Percentiles rank a stretch among this genome's conserved stretches.
These are phyloP conservation scores for Plasmodium vinckei DNA, from an alignment of 169 alveolate genomes.

Conservation along the genomic window DNA sequence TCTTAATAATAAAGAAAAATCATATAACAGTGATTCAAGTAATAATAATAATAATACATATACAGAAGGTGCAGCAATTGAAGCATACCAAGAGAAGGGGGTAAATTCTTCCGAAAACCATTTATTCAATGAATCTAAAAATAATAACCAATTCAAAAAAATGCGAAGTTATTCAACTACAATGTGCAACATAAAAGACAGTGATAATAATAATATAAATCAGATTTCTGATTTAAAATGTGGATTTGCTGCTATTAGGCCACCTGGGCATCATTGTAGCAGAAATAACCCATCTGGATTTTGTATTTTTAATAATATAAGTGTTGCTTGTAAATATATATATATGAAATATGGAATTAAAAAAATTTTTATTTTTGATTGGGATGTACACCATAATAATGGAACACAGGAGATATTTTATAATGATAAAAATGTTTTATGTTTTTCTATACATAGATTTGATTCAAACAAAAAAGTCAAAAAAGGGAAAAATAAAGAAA, in stretches of 20 bases:
- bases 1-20: too few relatives aligned
- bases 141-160: too few relatives aligned
- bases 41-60: too few relatives aligned
- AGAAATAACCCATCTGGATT: constrained; percentile 88
- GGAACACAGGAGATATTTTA: constrained; percentile 95
- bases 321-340: constrained; percentile 93
- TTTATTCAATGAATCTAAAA: too few relatives aligned
- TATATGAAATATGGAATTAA: constrained; percentile 87
- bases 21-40: too few relatives aligned
- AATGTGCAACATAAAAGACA: constrained; percentile 36
- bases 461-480: constrained; percentile 59
- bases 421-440: constrained; percentile 77
- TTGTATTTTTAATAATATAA: constrained; percentile 94
- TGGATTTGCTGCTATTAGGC: constrained; percentile 85
- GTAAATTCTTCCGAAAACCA: too few relatives aligned
- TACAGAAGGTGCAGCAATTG: too few relatives aligned
- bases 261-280: constrained; percentile 87
- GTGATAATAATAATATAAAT: neutral
- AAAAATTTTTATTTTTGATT: constrained; percentile 94
- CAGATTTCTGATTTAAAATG: constrained; percentile 53
- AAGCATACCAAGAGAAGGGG: too few relatives aligned
- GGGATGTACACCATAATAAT: constrained; percentile 97
- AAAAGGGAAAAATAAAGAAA: neutral
- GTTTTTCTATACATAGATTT: constrained; percentile 82
- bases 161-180: constrained; percentile 49